Percentiles rank a stretch among this genome's conserved stretches.
Evolutionary conservation across 306 rosid genomes (phyloP).

Genomic region (Inga oerstediana): DNA sequence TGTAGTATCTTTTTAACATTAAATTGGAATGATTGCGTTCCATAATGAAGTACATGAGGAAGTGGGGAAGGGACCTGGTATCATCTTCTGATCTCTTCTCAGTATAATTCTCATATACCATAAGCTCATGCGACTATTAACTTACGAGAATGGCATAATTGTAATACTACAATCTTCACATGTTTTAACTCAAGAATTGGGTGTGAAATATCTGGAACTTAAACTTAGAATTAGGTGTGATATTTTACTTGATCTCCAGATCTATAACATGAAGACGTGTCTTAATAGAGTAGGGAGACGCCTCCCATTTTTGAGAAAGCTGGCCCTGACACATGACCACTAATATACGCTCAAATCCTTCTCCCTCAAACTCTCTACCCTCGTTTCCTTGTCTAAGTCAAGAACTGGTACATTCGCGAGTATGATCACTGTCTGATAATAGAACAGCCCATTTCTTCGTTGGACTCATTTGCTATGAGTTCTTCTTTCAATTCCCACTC

Average conservation of each 20-base stretch:
- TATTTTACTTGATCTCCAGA: background rate
- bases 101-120: background rate
- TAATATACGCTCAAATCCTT: background rate
- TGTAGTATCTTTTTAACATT: background rate
- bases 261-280: background rate
- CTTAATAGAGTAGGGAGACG: background rate
- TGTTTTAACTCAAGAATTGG: background rate
- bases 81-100: background rate
- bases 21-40: background rate
- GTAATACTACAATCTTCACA: background rate
- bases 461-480: constrained; percentile 71
- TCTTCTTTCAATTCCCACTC: constrained; percentile 77
- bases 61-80: background rate
- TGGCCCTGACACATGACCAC: background rate
- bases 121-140: background rate
- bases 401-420: background rate
- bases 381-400: background rate
- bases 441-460: constrained; percentile 10
- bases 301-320: background rate
- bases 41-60: background rate
- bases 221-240: background rate
- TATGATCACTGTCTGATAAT: background rate
- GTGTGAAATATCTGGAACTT: background rate
- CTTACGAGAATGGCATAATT: background rate
- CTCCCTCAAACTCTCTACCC: background rate